phyloP scores from a whole-genome alignment of 345 rosid species.

The Acer yangbiense region DNA sequence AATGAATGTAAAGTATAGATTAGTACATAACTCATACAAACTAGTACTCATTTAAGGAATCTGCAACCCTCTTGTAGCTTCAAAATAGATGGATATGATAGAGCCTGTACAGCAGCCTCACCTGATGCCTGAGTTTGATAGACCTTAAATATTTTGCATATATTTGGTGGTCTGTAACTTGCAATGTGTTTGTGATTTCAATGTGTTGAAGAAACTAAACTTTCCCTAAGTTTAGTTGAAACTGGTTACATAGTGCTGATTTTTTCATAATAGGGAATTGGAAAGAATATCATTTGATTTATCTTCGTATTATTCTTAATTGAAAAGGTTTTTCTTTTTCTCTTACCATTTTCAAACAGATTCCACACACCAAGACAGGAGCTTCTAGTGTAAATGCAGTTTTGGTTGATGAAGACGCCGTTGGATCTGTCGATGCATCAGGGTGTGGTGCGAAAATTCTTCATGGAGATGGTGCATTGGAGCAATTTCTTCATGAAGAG shows the following conservation, averaged over 20 bases:
- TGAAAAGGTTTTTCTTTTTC: neutral
- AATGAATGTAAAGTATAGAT: neutral
- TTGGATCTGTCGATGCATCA: constrained; percentile 61
- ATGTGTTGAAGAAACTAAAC: neutral
- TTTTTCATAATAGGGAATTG: neutral
- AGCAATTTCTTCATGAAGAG: constrained; percentile 35
- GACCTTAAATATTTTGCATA: neutral
- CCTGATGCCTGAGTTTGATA: neutral
- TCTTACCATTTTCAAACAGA: constrained; percentile 39
- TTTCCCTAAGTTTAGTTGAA: neutral
- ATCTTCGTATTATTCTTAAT: neutral
- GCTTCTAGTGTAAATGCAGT: constrained; percentile 57
- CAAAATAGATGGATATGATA: neutral
- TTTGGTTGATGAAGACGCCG: constrained; percentile 84
- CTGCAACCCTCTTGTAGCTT: neutral
- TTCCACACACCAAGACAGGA: constrained; percentile 62
- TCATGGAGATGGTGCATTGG: constrained; percentile 48
- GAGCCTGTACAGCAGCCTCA: neutral
- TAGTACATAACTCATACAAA: neutral
- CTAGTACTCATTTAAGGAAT: neutral
- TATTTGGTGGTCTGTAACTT: neutral
- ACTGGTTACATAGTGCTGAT: neutral
- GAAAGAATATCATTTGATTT: neutral
- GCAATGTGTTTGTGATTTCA: neutral
- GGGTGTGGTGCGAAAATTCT: constrained; percentile 81